A percentile compares a stretch with the other conserved stretches of the same genome.
Conservation (phyloP, 1,284 basidiomycete genomes). For the Ceratobasidium sp. region DNA sequence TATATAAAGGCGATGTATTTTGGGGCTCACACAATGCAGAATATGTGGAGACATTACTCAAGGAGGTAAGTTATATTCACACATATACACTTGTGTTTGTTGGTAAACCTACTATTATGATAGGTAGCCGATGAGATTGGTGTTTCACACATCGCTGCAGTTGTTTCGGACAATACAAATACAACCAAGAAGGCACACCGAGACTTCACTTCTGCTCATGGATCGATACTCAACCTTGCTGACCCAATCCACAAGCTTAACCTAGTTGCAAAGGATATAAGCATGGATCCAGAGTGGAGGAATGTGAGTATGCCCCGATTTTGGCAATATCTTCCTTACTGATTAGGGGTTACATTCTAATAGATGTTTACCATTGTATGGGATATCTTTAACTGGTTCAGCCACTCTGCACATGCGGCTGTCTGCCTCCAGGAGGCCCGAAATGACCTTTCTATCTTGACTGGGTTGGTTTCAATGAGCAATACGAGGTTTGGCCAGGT, state of each 20-base stretch:
- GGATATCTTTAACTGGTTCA: neutral
- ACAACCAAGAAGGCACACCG: constrained; percentile 15
- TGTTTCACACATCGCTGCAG: neutral
- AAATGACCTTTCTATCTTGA: neutral
- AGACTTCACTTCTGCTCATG: neutral
- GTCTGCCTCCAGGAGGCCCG: neutral
- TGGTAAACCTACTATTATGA: neutral
- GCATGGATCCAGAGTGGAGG: neutral
- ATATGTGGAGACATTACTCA: neutral
- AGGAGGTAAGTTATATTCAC: constrained; percentile 29
- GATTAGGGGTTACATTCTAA: no score
- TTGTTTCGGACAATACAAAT: constrained; percentile 19
- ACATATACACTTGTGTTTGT: neutral
- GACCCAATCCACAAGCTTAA: constrained; percentile 1
- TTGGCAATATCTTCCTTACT: no score
- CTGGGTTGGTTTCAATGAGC: neutral
- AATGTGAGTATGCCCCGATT: no score
- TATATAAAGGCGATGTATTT: constrained; percentile 9
- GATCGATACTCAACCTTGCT: constrained; percentile 3
- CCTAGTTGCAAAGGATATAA: neutral
- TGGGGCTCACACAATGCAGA: neutral
- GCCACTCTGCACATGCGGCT: neutral
- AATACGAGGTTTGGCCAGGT: neutral
- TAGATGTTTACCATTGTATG: neutral
- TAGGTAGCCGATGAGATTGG: constrained; percentile 12